Percentiles rank a stretch among this genome's conserved stretches.
Conservation (phyloP, 768 basidiomycete genomes). For the Lactarius sanguifluus region DNA sequence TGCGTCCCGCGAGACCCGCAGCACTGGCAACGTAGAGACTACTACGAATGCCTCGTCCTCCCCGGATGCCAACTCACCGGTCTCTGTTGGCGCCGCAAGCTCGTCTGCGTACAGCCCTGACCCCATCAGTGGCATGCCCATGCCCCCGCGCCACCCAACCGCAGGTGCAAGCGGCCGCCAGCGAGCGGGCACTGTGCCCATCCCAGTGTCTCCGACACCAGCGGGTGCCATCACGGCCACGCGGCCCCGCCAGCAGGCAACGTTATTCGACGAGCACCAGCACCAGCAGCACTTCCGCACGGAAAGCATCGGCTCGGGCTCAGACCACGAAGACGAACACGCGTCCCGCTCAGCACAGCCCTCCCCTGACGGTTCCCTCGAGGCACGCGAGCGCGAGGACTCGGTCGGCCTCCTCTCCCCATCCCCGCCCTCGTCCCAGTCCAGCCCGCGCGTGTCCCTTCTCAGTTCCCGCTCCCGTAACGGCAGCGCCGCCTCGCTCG, state of each 20-base stretch:
- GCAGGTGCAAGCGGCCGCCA: constrained; percentile 34
- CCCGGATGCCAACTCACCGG: constrained; percentile 54
- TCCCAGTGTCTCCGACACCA: constrained; percentile 29
- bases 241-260: constrained; percentile 14
- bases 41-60: constrained; percentile 5
- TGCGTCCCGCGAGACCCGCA: constrained; percentile 41
- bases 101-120: constrained; percentile 33
- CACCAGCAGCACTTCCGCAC: neutral
- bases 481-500: constrained; percentile 45
- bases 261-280: constrained; percentile 29
- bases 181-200: constrained; percentile 42
- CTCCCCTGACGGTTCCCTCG: constrained; percentile 50
- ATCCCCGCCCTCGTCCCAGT: constrained; percentile 40
- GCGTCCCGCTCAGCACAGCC: constrained; percentile 37
- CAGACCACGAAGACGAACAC: constrained; percentile 23
- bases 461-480: constrained; percentile 43
- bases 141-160: constrained; percentile 50
- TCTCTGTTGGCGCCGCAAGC: constrained; percentile 42
- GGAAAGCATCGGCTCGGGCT: constrained; percentile 18
- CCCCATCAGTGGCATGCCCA: constrained; percentile 41
- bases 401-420: constrained; percentile 55
- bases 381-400: constrained; percentile 64
- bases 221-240: neutral
- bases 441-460: constrained; percentile 53
- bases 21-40: constrained; percentile 57